Base-by-base conservation (phyloP, 495 filamentous ascomycete species). In the Xylaria sp. region DNA sequence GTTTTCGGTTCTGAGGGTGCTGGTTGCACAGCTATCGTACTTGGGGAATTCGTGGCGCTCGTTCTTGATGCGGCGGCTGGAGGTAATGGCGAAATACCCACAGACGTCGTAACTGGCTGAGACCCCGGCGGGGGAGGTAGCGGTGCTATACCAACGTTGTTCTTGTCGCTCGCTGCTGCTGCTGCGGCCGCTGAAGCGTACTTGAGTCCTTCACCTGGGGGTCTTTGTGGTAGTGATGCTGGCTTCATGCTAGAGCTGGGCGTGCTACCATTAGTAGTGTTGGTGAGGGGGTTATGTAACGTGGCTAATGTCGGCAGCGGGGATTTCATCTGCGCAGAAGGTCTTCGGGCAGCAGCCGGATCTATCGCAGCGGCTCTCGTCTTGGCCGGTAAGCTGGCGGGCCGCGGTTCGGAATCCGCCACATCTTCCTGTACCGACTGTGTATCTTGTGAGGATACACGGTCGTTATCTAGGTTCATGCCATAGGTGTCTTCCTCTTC, bases 181-280 rank as follows among this genome's bases (percentile, higher is more conserved):
- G 96, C 97, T 0, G 96, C 97, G 0, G 96, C 96, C 0, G 96
- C 96, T 24, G 96, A 97, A 40, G 97, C 96, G 79, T 98, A 98
- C 81, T 98, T 98, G 73, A 98, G 84, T 0, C 93, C 93, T 78
- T 98, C 95, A 41, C 93, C 94, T 31, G 94, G 91, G 4, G 93
- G 87, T 75, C 94, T 90, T 52, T 92, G 89, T 9, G 96, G 97
- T 75, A 93, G 76, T 15, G 95, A 92, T 17, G 97, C 96, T 21
- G 96, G 95, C 81, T 98, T 99, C 96, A 98, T 93, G 67, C 82
- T 77, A 35, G 77, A 71, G 64, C 70, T 84, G 53, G 80, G 79
- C 29, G 80, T 72, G 37, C 84, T 87, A 73, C 88, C 87, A 76
- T 88, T 93, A 66, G 86, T 86, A 64, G 90, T 85, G 73, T 80